phyloP scores from a whole-genome alignment of 2,329 filamentous ascomycete species.

The Eutypa lata region DNA sequence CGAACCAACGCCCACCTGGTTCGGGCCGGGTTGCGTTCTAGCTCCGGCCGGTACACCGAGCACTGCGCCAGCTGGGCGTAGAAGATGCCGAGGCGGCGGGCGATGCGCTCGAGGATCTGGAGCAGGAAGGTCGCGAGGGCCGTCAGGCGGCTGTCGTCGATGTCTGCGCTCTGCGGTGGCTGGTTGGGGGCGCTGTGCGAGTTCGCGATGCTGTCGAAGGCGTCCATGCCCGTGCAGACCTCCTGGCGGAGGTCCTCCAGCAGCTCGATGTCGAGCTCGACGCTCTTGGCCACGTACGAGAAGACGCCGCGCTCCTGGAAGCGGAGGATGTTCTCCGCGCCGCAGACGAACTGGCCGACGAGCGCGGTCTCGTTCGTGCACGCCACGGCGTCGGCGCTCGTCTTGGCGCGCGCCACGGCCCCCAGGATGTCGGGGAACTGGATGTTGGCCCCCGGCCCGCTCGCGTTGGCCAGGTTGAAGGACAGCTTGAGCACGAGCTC shows the following conservation, averaged over 20 bases:
- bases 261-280: slow-evolving; percentile 50
- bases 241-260: slow-evolving; percentile 52
- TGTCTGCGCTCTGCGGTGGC: slow-evolving; percentile 8
- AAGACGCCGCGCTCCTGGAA: slow-evolving; percentile 52
- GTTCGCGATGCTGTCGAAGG: slow-evolving; percentile 40
- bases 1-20: slow-evolving; percentile 50
- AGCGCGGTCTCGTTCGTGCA: slow-evolving; percentile 47
- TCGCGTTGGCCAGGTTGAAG: slow-evolving; percentile 43
- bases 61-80: slow-evolving; percentile 48
- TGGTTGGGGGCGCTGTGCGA: slow-evolving; percentile 18
- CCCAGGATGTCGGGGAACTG: slow-evolving; percentile 44
- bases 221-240: slow-evolving; percentile 53
- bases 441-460: slow-evolving; percentile 28
- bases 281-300: slow-evolving; percentile 45
- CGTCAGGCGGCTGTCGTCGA: slow-evolving; percentile 33
- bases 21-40: slow-evolving; percentile 51
- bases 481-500: slow-evolving; percentile 52
- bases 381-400: slow-evolving; percentile 40
- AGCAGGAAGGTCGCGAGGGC: slow-evolving; percentile 46
- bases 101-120: slow-evolving; percentile 51
- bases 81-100: slow-evolving; percentile 48
- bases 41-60: slow-evolving; percentile 47
- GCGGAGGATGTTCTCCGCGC: slow-evolving; percentile 40
- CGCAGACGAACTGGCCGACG: slow-evolving; percentile 47
- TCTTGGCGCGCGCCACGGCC: slow-evolving; percentile 39